phyloP scores from a whole-genome alignment of 2,329 filamentous ascomycete species.

The Claviceps capensis region DNA sequence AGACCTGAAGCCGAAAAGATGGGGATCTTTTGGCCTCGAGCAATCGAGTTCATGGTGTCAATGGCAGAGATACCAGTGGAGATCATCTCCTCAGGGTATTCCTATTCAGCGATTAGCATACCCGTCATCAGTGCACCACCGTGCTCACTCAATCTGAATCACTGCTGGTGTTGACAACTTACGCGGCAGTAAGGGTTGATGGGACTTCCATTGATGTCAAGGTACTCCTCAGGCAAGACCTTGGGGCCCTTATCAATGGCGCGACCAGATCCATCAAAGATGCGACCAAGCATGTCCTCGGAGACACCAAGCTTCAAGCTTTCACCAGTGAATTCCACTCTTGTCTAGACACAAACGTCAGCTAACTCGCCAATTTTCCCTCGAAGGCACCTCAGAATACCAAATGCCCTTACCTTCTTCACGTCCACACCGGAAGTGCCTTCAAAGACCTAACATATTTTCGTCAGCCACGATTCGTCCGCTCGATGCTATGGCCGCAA shows the following conservation, averaged over 20 bases:
- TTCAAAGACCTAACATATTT: constrained; percentile 67
- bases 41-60: constrained; percentile 96
- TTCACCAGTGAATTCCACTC: constrained; percentile 92
- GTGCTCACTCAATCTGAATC: background rate
- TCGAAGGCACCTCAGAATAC: background rate
- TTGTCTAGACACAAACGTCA: constrained; percentile 48
- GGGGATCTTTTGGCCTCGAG: constrained; percentile 97
- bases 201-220: constrained; percentile 97
- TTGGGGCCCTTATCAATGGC: constrained; percentile 98
- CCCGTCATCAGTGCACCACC: background rate
- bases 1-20: constrained; percentile 98
- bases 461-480: constrained; percentile 12
- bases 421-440: constrained; percentile 96
- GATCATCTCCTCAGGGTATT: constrained; percentile 99
- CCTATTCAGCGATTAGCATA: constrained; percentile 34
- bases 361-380: constrained; percentile 2
- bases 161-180: constrained; percentile 12
- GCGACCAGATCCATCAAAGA: constrained; percentile 95
- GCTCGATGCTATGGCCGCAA: constrained; percentile 4
- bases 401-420: constrained; percentile 62
- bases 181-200: constrained; percentile 98
- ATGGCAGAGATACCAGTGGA: constrained; percentile 98
- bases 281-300: constrained; percentile 97
- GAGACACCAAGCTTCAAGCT: constrained; percentile 98
- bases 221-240: constrained; percentile 92